These are phyloP conservation scores for Ogataea glucozyma DNA, from an alignment of 805 yeast genomes.

Conservation along the genomic window DNA sequence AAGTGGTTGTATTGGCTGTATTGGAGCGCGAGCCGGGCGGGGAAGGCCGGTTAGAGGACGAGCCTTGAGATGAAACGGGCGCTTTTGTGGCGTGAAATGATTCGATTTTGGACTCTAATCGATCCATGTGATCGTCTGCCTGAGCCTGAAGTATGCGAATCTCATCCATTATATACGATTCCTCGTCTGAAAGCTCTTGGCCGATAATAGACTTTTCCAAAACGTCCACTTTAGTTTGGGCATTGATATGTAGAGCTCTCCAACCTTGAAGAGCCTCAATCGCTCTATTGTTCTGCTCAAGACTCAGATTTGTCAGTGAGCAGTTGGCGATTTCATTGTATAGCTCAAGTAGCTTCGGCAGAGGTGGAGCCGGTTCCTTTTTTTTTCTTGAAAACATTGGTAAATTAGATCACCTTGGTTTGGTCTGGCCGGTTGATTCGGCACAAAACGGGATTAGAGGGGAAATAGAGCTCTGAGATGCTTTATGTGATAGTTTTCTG, in stretches of 20 bases:
- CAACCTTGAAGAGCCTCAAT: constrained; percentile 68
- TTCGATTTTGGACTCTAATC: constrained; percentile 30
- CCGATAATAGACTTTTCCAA: constrained; percentile 45
- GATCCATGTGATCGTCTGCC: constrained; percentile 40
- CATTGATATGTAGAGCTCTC: constrained; percentile 67
- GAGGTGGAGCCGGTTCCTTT: constrained; percentile 61
- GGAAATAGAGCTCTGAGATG: too few relatives aligned
- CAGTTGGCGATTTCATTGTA: constrained; percentile 63
- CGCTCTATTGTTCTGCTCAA: constrained; percentile 55
- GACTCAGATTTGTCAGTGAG: constrained; percentile 54
- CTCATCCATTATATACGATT: constrained; percentile 43
- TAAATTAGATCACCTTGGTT: neutral
- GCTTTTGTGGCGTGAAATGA: constrained; percentile 12
- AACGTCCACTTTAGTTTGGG: constrained; percentile 54
- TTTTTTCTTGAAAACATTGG: constrained; percentile 53
- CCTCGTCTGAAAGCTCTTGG: constrained; percentile 44
- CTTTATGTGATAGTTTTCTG: too few relatives aligned
- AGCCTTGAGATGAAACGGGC: constrained; percentile 5
- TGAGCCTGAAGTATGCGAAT: constrained; percentile 38
- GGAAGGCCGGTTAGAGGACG: constrained; percentile 8
- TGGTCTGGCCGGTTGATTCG: too few relatives aligned
- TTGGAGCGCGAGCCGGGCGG: constrained; percentile 20
- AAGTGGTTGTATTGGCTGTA: constrained; percentile 12
- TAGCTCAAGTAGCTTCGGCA: constrained; percentile 58
- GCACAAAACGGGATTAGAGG: too few relatives aligned